These are phyloP conservation scores for Trifolium repens DNA, from an alignment of 306 rosid genomes.

Conservation along the genomic window DNA sequence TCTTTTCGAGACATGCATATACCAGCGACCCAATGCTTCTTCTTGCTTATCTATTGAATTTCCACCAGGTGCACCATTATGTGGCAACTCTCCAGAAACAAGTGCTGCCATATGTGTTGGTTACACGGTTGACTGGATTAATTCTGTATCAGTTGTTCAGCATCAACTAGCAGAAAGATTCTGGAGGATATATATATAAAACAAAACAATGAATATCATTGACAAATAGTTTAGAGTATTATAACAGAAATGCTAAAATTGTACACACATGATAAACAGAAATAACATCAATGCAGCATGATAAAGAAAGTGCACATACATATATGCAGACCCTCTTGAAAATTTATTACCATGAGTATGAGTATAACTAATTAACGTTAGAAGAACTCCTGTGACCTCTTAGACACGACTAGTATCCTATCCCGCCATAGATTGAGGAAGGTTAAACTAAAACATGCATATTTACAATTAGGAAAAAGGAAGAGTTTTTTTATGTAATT, in stretches of 20 bases:
- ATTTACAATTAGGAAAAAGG: neutral
- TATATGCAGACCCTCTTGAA: neutral
- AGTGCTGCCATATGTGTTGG: constrained; percentile 48
- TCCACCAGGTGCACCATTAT: constrained; percentile 42
- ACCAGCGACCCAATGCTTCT: constrained; percentile 65
- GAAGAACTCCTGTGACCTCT: neutral
- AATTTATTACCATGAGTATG: neutral
- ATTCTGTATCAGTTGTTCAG: constrained; percentile 39
- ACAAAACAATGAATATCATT: too few species aligned
- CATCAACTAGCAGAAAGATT: constrained; percentile 42
- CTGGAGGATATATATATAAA: too few species aligned
- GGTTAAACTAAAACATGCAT: constrained; percentile 4
- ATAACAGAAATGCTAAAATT: constrained; percentile 5
- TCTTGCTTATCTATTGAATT: constrained; percentile 44
- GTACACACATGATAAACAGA: neutral
- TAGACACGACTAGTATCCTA: neutral
- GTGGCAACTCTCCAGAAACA: constrained; percentile 49
- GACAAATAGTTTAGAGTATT: constrained; percentile 23
- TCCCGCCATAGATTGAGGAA: neutral
- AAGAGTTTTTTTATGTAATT: neutral
- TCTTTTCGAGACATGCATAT: constrained; percentile 75
- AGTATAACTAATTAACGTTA: neutral
- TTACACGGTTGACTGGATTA: constrained; percentile 34
- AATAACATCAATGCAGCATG: neutral
- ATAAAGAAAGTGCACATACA: neutral